A percentile compares a stretch with the other conserved stretches of the same genome.
Conservation (phyloP, 164 flowering plant genomes). For the Nymphaea thermarum region DNA sequence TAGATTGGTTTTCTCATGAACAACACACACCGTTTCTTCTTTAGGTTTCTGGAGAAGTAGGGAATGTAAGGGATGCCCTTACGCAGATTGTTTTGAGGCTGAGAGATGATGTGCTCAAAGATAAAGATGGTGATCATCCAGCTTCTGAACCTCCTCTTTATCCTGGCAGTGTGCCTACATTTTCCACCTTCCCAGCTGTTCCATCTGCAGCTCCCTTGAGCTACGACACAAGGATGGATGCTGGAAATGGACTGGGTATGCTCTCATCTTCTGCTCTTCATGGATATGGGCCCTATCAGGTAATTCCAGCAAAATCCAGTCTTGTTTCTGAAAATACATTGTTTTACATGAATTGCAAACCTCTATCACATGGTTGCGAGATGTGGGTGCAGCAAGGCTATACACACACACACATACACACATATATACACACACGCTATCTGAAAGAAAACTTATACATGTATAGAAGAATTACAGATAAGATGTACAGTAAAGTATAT, state of each 20-base stretch:
- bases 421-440: too few species aligned
- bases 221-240: slow-evolving; percentile 60
- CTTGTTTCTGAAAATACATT: too few species aligned
- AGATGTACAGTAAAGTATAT: too few species aligned
- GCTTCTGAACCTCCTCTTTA: slow-evolving; percentile 32
- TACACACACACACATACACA: too few species aligned
- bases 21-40: neutral
- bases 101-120: slow-evolving; percentile 75
- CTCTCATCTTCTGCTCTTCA: slow-evolving; percentile 49
- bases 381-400: too few species aligned
- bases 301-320: slow-evolving; percentile 10
- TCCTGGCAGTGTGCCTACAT: slow-evolving; percentile 27
- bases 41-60: slow-evolving; percentile 67
- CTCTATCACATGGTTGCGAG: too few species aligned
- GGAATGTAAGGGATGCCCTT: slow-evolving; percentile 79
- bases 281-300: slow-evolving; percentile 73
- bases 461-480: too few species aligned
- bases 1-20: neutral
- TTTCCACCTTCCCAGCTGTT: slow-evolving; percentile 37
- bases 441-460: too few species aligned
- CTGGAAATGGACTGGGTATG: slow-evolving; percentile 47
- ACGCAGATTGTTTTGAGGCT: slow-evolving; percentile 82
- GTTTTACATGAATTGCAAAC: too few species aligned
- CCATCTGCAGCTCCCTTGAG: slow-evolving; percentile 41
- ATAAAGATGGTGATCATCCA: slow-evolving; percentile 42